phyloP scores from a whole-genome alignment of 352 stramenopile species.

The Phytopythium helicoides region DNA sequence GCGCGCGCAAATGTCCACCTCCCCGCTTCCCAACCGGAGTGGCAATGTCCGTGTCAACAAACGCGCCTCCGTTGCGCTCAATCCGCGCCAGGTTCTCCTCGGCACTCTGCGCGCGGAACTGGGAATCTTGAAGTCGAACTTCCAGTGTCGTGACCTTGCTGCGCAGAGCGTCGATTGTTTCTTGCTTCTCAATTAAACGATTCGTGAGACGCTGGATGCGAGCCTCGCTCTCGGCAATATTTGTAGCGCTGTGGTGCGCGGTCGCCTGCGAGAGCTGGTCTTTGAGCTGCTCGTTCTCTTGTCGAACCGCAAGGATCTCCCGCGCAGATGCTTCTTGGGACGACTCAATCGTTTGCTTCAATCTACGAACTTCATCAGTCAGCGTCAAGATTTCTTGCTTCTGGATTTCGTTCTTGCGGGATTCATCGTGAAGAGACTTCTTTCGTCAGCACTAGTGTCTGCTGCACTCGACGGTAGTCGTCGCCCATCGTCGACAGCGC shows the following conservation, averaged over 20 bases:
- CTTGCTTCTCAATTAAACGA: slow-evolving; percentile 80
- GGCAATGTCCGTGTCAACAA: slow-evolving; percentile 65
- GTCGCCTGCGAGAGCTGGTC: slow-evolving; percentile 38
- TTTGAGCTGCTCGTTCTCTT: slow-evolving; percentile 48
- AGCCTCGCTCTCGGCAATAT: slow-evolving; percentile 39
- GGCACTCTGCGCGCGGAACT: slow-evolving; percentile 34
- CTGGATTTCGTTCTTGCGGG: slow-evolving; percentile 58
- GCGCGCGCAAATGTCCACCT: slow-evolving; percentile 22
- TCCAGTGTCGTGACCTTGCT: slow-evolving; percentile 71
- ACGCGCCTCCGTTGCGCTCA: slow-evolving; percentile 55
- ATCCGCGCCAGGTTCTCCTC: slow-evolving; percentile 64
- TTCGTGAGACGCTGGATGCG: slow-evolving; percentile 81
- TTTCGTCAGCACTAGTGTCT: slow-evolving; percentile 67
- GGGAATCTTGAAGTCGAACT: slow-evolving; percentile 58
- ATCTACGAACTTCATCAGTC: slow-evolving; percentile 44
- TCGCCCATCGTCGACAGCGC: slow-evolving; percentile 37
- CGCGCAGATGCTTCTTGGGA: slow-evolving; percentile 32
- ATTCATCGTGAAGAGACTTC: slow-evolving; percentile 75
- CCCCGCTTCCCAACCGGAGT: slow-evolving; percentile 36
- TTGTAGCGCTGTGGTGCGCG: slow-evolving; percentile 12
- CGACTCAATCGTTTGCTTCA: slow-evolving; percentile 39
- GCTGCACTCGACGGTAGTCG: slow-evolving; percentile 59
- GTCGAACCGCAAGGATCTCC: slow-evolving; percentile 31
- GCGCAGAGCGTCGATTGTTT: slow-evolving; percentile 64
- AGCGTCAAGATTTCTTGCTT: slow-evolving; percentile 63